Evolutionary conservation across 768 basidiomycete species (phyloP), one percentile per base, ranked within the genome.

Genomic region (Xerocomellus dryophilus): DNA sequence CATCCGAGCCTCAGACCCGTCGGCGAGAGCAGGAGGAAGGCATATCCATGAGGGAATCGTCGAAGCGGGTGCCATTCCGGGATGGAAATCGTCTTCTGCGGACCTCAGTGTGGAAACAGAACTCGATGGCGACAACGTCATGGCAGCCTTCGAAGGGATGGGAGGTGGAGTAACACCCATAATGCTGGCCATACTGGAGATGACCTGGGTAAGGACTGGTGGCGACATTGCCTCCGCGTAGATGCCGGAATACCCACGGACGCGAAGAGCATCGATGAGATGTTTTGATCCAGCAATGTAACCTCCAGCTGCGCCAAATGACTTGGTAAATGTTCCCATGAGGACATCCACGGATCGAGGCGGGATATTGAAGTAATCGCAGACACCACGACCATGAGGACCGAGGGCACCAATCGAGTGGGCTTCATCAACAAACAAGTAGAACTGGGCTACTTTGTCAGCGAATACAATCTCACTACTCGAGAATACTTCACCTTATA

Each of bases 251-350:
- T 96, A 86, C 2, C 90, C 90, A 43, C 83, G 80, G 21, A 93
- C 64, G 14, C 95, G 90, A 8, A 99, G 79, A 6, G 84, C 78
- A 60, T 93, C 86, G 59, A 98, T 87, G 56, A 96, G 75, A 2
- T 76, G 70, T 64, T 91, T 94, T 61, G 74, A 83, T 7, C 94
- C 95, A 4, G 95, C 81, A 57, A 99, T 86, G 73, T 98, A 98
- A 4, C 97, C 96, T 43, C 96, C 96, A 0, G 94, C 88, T 1
- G 93, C 90, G 50, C 92, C 93, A 64, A 95, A 95, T 0, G 90
- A 92, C 70, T 92, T 93, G 23, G 96, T 99, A 71, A 99, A 97
- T 0, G 97, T 99, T 45, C 97, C 97, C 97, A 99, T 99, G 57
- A 97, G 82, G 57, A 99, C 80, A 66, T 99, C 97, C 58, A 98